These are phyloP conservation scores for Aspergillus nomiae DNA, from an alignment of 2,329 filamentous ascomycete genomes.

Conservation along the genomic window DNA sequence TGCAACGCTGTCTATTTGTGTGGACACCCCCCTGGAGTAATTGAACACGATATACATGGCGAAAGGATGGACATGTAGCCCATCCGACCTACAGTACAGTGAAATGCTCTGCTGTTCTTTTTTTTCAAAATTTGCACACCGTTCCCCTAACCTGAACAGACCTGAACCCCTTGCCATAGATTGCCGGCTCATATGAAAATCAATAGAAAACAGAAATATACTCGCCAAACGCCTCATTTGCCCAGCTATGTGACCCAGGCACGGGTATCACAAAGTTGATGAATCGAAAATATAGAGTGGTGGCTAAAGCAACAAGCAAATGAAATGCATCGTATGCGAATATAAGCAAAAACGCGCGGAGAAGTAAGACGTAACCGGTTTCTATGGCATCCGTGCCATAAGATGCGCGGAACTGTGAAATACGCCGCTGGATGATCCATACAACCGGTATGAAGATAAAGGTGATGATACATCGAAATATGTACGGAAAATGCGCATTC, in stretches of 20 bases:
- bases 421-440: conserved; percentile 13
- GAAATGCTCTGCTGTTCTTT: conserved; percentile 1
- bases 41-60: conserved; percentile 2
- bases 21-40: neutral
- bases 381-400: conserved; percentile 7
- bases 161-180: conserved; percentile 1
- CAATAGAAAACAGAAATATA: conserved; percentile 6
- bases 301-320: conserved; percentile 8
- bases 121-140: neutral
- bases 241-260: conserved; percentile 28
- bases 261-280: conserved; percentile 28
- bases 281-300: conserved; percentile 9
- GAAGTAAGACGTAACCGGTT: conserved; percentile 14
- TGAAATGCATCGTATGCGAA: conserved; percentile 13
- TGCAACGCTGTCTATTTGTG: conserved; percentile 6
- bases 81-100: conserved; percentile 1
- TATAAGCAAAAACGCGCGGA: neutral
- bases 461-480: conserved; percentile 35
- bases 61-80: neutral
- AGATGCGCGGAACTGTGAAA: conserved; percentile 10
- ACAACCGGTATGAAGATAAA: conserved; percentile 19
- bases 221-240: conserved; percentile 23
- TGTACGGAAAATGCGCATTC: conserved; percentile 21
- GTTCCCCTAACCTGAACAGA: conserved; percentile 3
- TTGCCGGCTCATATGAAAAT: neutral